phyloP scores from a whole-genome alignment of 1,284 basidiomycete species.

The Heterobasidion annosum region DNA sequence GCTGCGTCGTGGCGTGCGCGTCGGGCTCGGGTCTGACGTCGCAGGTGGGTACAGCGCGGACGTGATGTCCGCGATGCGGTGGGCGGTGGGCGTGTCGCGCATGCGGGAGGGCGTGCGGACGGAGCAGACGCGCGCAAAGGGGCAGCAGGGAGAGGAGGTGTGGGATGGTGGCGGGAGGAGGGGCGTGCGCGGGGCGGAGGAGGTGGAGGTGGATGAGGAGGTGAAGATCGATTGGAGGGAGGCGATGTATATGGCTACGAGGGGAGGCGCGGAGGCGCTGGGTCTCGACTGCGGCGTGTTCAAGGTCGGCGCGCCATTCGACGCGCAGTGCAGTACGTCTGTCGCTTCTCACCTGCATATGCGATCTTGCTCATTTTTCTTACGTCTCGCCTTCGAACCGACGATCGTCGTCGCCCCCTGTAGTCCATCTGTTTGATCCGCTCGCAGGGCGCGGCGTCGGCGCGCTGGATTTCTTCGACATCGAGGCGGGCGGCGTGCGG shows the following conservation, averaged over 20 bases:
- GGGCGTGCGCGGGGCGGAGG: conserved; percentile 3
- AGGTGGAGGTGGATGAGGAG: conserved; percentile 13
- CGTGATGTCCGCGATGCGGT: conserved; percentile 72
- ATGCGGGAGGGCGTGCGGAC: conserved; percentile 54
- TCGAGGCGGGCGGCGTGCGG: conserved; percentile 15
- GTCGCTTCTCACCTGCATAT: conserved; percentile 1
- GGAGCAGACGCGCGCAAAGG: conserved; percentile 2
- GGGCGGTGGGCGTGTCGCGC: conserved; percentile 62
- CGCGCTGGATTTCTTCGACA: conserved; percentile 60
- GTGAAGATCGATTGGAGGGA: conserved; percentile 72
- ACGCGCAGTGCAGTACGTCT: conserved; percentile 70
- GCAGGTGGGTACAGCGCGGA: conserved; percentile 78
- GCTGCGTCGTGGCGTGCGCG: conserved; percentile 46
- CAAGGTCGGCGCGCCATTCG: conserved; percentile 63
- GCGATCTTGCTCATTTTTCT: not conserved
- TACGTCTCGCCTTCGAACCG: no score
- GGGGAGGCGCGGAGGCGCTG: conserved; percentile 65
- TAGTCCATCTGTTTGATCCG: conserved; percentile 44
- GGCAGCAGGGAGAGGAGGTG: not conserved
- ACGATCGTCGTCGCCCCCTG: not conserved
- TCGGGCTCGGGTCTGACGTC: conserved; percentile 79
- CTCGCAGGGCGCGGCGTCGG: conserved; percentile 38
- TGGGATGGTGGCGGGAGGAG: not conserved
- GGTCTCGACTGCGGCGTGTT: conserved; percentile 53
- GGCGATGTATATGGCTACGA: conserved; percentile 68